phyloP scores from a whole-genome alignment of 805 yeast genomes.

The Candida dendrica region DNA sequence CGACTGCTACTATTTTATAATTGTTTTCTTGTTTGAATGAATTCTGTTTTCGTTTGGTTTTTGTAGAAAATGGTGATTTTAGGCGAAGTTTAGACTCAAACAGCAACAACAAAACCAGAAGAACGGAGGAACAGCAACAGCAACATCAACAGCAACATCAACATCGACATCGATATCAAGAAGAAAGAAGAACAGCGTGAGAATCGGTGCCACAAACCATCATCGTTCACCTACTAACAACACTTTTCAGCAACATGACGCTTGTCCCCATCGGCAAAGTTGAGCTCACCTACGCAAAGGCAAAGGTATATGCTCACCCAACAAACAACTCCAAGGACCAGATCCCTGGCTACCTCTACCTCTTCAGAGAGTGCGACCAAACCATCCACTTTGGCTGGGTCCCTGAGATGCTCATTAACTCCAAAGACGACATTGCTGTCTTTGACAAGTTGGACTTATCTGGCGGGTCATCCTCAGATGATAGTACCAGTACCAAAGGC shows the following conservation, averaged over 20 bases:
- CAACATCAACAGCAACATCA: no score
- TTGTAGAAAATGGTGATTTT: no score
- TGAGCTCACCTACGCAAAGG: slow-evolving; percentile 36
- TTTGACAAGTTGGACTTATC: slow-evolving; percentile 45
- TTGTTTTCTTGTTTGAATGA: no score
- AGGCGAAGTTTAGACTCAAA: no score
- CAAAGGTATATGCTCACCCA: slow-evolving; percentile 82
- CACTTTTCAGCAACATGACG: background rate
- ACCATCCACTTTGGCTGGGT: slow-evolving; percentile 63
- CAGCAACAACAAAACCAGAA: no score
- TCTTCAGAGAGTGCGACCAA: slow-evolving; percentile 51
- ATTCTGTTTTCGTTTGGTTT: no score
- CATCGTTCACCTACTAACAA: no score
- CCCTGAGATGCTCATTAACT: slow-evolving; percentile 46
- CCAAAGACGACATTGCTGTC: slow-evolving; percentile 36
- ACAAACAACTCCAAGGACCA: slow-evolving; percentile 68
- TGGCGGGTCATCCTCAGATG: slow-evolving; percentile 5
- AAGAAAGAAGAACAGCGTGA: no score
- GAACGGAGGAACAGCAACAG: no score
- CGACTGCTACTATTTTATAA: no score
- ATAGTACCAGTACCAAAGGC: slow-evolving; percentile 6
- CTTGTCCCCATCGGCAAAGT: slow-evolving; percentile 14
- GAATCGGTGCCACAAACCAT: no score
- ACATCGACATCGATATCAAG: no score
- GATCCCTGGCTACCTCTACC: slow-evolving; percentile 66